Evolutionary conservation across 305 asterid genomes (phyloP).

Genomic region (Lippia alba): DNA sequence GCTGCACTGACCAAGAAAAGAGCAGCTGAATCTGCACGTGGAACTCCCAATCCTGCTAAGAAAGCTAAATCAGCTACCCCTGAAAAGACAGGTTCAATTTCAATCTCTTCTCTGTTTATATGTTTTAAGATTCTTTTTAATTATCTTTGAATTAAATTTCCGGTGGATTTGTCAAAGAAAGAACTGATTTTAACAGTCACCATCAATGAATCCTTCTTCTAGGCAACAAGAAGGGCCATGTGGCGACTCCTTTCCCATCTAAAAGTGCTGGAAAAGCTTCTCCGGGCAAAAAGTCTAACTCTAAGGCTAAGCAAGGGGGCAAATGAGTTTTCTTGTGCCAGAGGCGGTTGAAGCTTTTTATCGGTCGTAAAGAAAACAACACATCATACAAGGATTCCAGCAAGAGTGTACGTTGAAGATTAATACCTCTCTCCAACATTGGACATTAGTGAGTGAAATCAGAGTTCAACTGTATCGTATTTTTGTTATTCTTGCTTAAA

Average conservation of each 20-base stretch:
- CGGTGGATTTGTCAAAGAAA: too few relatives aligned
- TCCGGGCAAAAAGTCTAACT: slow-evolving; percentile 15
- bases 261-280: slow-evolving; percentile 40
- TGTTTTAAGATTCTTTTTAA: background rate
- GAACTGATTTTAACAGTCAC: too few relatives aligned
- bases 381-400: too few relatives aligned
- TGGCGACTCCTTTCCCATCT: slow-evolving; percentile 31
- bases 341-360: too few relatives aligned
- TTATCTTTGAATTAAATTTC: too few relatives aligned
- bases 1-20: slow-evolving; percentile 50
- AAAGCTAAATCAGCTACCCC: slow-evolving; percentile 56
- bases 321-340: background rate
- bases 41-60: slow-evolving; percentile 44
- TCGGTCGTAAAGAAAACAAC: too few relatives aligned
- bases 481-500: background rate
- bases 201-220: background rate
- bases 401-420: too few relatives aligned
- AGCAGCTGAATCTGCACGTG: slow-evolving; percentile 41
- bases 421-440: too few relatives aligned
- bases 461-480: too few relatives aligned
- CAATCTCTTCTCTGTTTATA: background rate
- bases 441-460: too few relatives aligned
- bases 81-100: slow-evolving; percentile 47
- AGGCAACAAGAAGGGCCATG: slow-evolving; percentile 44
- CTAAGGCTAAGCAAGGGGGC: background rate